A percentile compares a stretch with the other conserved stretches of the same genome.
phyloP scores from a whole-genome alignment of 495 filamentous ascomycete genomes.

The Sabuloglossum arenarium region DNA sequence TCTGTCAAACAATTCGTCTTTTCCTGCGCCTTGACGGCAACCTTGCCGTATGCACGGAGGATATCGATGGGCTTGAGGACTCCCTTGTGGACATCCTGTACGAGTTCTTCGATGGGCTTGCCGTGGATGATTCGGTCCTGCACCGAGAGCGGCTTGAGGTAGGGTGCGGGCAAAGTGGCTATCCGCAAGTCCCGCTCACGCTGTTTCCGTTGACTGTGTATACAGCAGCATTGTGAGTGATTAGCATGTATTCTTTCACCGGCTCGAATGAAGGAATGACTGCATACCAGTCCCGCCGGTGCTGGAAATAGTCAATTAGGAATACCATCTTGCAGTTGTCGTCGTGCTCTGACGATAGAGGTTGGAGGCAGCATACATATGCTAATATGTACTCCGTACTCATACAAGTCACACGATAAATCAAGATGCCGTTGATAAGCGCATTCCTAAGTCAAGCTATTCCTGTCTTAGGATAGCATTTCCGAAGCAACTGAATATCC shows the following conservation, averaged over 20 bases:
- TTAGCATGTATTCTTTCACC: neutral
- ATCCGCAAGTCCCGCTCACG: conserved; percentile 48
- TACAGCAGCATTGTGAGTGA: neutral
- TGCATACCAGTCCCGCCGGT: conserved; percentile 29
- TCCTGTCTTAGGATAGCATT: no score
- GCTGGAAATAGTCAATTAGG: conserved; percentile 37
- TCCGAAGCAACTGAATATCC: no score
- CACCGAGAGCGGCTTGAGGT: conserved; percentile 39
- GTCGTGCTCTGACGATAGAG: neutral
- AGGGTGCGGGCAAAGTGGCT: conserved; percentile 36
- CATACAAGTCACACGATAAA: neutral
- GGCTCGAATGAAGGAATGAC: neutral
- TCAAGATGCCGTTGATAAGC: neutral
- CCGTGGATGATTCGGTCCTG: conserved; percentile 44
- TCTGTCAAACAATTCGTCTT: conserved; percentile 89
- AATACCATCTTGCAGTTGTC: neutral
- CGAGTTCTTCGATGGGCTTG: conserved; percentile 56
- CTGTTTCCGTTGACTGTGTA: conserved; percentile 55
- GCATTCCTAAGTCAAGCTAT: neutral
- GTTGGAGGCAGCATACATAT: neutral
- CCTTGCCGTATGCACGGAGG: conserved; percentile 75
- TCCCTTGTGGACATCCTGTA: conserved; percentile 52
- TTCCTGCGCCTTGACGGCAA: conserved; percentile 63
- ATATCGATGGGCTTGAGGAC: conserved; percentile 47
- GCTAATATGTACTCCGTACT: no score